Percentiles rank a stretch among this genome's conserved stretches.
phyloP scores from a whole-genome alignment of 2,329 filamentous ascomycete species.

The Alternaria infectoria region DNA sequence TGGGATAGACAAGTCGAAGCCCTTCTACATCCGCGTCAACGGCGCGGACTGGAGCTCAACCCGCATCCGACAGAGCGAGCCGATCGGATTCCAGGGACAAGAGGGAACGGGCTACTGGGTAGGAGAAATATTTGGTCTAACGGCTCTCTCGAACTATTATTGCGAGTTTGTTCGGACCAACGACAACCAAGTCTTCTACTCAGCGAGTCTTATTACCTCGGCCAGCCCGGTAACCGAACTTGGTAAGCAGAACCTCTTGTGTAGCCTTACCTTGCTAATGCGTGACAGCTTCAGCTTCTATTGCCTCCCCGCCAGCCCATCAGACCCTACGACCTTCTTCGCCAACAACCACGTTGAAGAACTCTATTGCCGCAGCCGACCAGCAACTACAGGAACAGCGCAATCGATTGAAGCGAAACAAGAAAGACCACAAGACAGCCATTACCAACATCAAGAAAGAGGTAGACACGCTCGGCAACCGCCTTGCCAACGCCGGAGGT shows the following conservation, averaged over 20 bases:
- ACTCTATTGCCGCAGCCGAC: constrained; percentile 76
- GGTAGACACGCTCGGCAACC: constrained; percentile 71
- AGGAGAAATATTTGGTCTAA: constrained; percentile 71
- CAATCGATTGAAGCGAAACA: constrained; percentile 70
- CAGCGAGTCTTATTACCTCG: constrained; percentile 73
- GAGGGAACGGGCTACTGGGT: constrained; percentile 65
- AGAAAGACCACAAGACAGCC: constrained; percentile 76
- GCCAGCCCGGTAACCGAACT: constrained; percentile 64
- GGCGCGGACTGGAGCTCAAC: constrained; percentile 81
- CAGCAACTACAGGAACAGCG: constrained; percentile 73
- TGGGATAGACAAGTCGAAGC: constrained; percentile 71
- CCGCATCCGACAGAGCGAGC: constrained; percentile 64
- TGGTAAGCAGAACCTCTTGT: constrained; percentile 49
- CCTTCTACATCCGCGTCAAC: constrained; percentile 80
- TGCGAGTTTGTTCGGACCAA: constrained; percentile 76
- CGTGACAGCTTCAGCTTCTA: constrained; percentile 32
- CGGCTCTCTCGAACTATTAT: constrained; percentile 77
- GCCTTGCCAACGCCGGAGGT: constrained; percentile 70
- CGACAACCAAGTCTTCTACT: constrained; percentile 71
- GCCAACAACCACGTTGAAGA: constrained; percentile 76
- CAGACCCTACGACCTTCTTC: constrained; percentile 74
- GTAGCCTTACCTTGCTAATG: constrained; percentile 4
- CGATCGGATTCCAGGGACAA: constrained; percentile 53
- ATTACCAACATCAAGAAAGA: constrained; percentile 73
- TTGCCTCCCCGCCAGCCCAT: constrained; percentile 58